Base-by-base conservation (phyloP, 768 basidiomycete species). In the Inosperma sp. region DNA sequence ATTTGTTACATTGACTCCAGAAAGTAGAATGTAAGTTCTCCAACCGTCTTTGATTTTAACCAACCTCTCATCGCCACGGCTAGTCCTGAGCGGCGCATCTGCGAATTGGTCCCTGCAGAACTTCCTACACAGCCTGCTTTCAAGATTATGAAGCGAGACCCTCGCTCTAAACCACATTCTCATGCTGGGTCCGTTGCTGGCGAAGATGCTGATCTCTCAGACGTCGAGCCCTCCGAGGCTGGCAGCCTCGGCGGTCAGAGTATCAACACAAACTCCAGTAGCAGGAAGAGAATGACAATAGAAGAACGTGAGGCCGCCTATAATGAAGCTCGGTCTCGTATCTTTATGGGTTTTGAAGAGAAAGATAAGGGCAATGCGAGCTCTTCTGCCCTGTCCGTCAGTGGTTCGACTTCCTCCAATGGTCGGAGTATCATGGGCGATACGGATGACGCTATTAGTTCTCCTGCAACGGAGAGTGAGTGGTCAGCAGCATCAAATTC, bases 291-390 rank as follows among this genome's bases (percentile, higher is more conserved):
- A 25, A 80, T 82, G 72, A 91, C 91, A 2, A 83, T 93, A 19
- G 86, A 88, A 60, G 84, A 93, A 65, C 84, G 90, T 26, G 88
- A 88, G 62, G 91, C 87, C 0, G 91, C 88, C n/a, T 93, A 93
- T 58, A 86, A 88, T 47, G 83, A 88, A 66, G 90, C 90, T 23
- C 81, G 91, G 39, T 84, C 82, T 30, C 80, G 90, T 49, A 93
- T 93, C 57, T 93, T 93, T 70, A 85, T 88, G 80, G 84, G 70
- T 56, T 88, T 90, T 57, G 78, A 88, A 63, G 86, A 87, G 59
- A 83, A 82, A 62, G 80, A 79, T 50, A 82, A 83, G 63, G 80
- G 78, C 49, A 84, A 81, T 62, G 81, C 86, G 7, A 86, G 84
- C 61, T 88, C 87, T 7, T 88, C 88, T 6, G 81, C 85, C 17